A percentile compares a stretch with the other conserved stretches of the same genome.
phyloP scores from a whole-genome alignment of 2,329 filamentous ascomycete species.

The Dothidotthia symphoricarpi region DNA sequence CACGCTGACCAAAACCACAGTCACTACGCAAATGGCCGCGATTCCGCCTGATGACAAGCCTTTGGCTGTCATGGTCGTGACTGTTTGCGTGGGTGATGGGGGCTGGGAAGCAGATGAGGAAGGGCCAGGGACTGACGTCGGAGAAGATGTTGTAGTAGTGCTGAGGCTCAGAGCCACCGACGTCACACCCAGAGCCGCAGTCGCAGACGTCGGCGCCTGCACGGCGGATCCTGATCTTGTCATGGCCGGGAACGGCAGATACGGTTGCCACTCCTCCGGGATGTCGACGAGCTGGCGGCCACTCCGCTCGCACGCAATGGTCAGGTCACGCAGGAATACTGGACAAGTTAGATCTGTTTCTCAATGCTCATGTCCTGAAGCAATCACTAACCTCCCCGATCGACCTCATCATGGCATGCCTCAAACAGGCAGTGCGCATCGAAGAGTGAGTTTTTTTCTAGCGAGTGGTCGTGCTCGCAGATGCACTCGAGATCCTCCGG shows the following conservation, averaged over 20 bases:
- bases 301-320: slow-evolving; percentile 7
- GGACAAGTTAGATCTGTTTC: neutral
- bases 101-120: too few species aligned
- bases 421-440: slow-evolving; percentile 13
- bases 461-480: slow-evolving; percentile 14
- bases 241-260: slow-evolving; percentile 6
- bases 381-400: slow-evolving; percentile 5
- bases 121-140: too few species aligned
- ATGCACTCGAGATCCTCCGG: slow-evolving; percentile 14
- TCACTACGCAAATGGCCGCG: too few species aligned
- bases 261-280: slow-evolving; percentile 11
- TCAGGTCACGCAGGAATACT: slow-evolving; percentile 14
- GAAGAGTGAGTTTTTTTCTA: slow-evolving; percentile 14
- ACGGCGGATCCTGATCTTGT: neutral
- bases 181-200: neutral
- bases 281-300: slow-evolving; percentile 9
- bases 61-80: too few species aligned
- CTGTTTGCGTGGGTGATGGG: too few species aligned
- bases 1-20: too few species aligned
- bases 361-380: neutral
- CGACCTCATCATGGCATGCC: slow-evolving; percentile 10
- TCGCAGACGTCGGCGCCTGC: neutral
- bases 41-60: too few species aligned
- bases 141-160: neutral
- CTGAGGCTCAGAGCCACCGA: neutral